These are phyloP conservation scores for Maudiozyma bulderi DNA, from an alignment of 805 yeast genomes.

Conservation along the genomic window DNA sequence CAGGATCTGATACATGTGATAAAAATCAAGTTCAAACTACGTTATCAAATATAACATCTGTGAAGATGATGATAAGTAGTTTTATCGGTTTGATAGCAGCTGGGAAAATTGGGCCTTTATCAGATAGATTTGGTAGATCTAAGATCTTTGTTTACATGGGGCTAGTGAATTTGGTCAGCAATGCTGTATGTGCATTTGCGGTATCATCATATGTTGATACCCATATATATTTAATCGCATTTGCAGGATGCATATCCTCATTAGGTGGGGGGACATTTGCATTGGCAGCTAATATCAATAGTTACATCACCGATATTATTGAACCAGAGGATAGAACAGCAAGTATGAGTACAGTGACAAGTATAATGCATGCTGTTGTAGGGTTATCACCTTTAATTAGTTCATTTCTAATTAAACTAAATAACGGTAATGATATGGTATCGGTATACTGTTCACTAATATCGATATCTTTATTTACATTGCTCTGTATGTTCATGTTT, in stretches of 20 bases:
- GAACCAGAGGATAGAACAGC: constrained; percentile 50
- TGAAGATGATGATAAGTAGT: constrained; percentile 34
- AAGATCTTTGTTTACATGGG: constrained; percentile 34
- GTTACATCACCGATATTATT: constrained; percentile 68
- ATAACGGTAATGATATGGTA: constrained; percentile 22
- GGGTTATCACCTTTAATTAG: constrained; percentile 59
- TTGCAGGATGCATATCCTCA: constrained; percentile 38
- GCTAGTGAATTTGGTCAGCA: constrained; percentile 17
- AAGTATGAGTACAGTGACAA: constrained; percentile 49
- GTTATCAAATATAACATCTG: constrained; percentile 43
- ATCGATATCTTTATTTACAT: constrained; percentile 27
- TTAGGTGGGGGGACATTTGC: constrained; percentile 57
- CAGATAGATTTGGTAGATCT: constrained; percentile 58
- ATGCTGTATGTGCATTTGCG: constrained; percentile 12
- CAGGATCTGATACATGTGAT: constrained; percentile 25
- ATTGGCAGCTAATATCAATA: constrained; percentile 47
- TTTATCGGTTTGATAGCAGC: constrained; percentile 41
- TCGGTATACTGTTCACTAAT: constrained; percentile 27
- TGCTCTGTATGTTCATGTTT: constrained; percentile 33
- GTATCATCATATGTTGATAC: constrained; percentile 31
- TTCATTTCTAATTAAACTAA: constrained; percentile 28
- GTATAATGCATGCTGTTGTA: constrained; percentile 49
- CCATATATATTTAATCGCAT: constrained; percentile 33
- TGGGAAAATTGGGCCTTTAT: constrained; percentile 52
- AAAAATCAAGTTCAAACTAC: constrained; percentile 34